These are phyloP conservation scores for Debaryomycetaceae sp. DNA, from an alignment of 1,139 yeast species.

Conservation along the genomic window DNA sequence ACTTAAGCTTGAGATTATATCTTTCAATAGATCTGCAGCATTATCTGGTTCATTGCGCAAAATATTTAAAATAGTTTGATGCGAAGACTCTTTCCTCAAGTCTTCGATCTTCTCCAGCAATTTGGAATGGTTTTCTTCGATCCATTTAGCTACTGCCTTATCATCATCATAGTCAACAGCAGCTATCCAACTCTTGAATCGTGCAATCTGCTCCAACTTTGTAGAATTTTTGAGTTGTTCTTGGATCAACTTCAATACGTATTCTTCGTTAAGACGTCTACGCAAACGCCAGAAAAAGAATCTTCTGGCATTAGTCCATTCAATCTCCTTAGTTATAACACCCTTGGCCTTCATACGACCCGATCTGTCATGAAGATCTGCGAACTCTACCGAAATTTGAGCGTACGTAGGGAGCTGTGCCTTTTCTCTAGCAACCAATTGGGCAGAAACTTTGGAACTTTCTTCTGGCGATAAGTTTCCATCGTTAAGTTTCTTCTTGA, in stretches of 20 bases:
- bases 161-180: conserved; percentile 72
- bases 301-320: conserved; percentile 87
- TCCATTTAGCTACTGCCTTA: conserved; percentile 78
- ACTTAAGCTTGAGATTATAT: conserved; percentile 56
- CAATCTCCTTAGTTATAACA: conserved; percentile 76
- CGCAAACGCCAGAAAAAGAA: conserved; percentile 99
- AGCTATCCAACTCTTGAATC: conserved; percentile 87
- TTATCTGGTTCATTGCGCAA: conserved; percentile 55
- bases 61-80: conserved; percentile 57
- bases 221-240: conserved; percentile 59
- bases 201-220: conserved; percentile 78
- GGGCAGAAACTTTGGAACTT: conserved; percentile 58
- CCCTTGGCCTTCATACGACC: conserved; percentile 98
- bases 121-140: conserved; percentile 70
- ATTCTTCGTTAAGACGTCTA: conserved; percentile 92
- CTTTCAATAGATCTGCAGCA: conserved; percentile 58
- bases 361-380: conserved; percentile 95
- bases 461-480: conserved; percentile 59
- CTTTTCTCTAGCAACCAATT: conserved; percentile 77
- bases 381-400: conserved; percentile 93
- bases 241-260: conserved; percentile 71
- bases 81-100: conserved; percentile 62
- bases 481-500: conserved; percentile 58
- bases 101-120: conserved; percentile 61
- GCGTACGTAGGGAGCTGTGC: conserved; percentile 81